Conservation (phyloP, 208 protist genomes). For the Leishmania guyanensis region DNA sequence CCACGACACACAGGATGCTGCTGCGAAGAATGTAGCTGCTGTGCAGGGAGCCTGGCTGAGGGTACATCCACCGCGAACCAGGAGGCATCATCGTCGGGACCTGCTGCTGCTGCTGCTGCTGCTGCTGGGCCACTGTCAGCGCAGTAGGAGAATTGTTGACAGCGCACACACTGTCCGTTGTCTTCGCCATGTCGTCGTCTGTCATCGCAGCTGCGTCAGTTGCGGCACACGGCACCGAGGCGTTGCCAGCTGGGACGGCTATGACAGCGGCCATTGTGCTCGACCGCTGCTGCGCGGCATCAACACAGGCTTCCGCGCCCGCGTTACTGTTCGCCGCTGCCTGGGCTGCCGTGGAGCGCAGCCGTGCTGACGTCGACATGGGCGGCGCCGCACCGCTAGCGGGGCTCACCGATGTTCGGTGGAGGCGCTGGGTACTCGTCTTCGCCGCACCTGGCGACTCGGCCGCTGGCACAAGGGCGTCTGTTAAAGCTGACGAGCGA, state of each 20-base stretch:
- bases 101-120: constrained; percentile 12
- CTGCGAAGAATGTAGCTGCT: constrained; percentile 25
- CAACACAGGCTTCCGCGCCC: background rate
- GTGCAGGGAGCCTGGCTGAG: background rate
- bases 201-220: background rate
- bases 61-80: constrained; percentile 12
- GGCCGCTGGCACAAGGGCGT: background rate
- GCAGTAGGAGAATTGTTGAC: background rate
- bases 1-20: constrained; percentile 39
- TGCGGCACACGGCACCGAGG: background rate
- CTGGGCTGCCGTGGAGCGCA: background rate
- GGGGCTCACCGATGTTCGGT: background rate
- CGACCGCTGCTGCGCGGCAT: background rate
- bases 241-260: background rate
- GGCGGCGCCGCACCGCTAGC: background rate
- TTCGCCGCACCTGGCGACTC: background rate
- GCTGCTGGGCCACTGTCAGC: background rate
- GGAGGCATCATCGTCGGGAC: constrained; percentile 2
- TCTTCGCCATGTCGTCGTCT: background rate
- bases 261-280: background rate
- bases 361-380: background rate
- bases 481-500: background rate
- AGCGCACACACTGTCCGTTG: background rate
- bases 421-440: background rate
- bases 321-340: background rate